Evolutionary conservation across 495 filamentous ascomycete species (phyloP).

Genomic region (Chlorociboria aeruginascens): DNA sequence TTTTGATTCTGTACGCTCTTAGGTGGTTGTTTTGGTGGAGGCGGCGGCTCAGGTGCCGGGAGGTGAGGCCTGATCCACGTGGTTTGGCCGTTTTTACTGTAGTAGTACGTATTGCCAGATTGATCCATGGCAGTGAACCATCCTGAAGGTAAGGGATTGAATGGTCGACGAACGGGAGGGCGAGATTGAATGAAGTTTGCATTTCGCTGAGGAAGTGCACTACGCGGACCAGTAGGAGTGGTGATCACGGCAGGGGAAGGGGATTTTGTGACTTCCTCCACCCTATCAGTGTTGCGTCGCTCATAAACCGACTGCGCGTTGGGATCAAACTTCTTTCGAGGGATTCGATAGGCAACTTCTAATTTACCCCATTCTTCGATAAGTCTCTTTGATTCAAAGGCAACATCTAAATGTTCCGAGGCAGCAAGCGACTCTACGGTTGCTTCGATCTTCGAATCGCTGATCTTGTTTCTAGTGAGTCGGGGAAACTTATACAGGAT

Average conservation of each 20-base stretch:
- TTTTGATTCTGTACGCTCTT: constrained; percentile 43
- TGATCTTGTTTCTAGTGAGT: constrained; percentile 92
- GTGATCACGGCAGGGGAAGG: constrained; percentile 28
- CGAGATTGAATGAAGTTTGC: constrained; percentile 42
- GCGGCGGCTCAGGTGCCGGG: constrained; percentile 48
- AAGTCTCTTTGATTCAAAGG: constrained; percentile 53
- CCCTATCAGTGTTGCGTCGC: constrained; percentile 52
- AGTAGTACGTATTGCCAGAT: constrained; percentile 68
- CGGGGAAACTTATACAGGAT: constrained; percentile 83
- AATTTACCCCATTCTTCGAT: constrained; percentile 81
- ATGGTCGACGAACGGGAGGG: constrained; percentile 40
- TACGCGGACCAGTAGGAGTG: constrained; percentile 55
- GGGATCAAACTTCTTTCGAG: constrained; percentile 50
- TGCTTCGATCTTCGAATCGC: constrained; percentile 88
- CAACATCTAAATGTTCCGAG: constrained; percentile 63
- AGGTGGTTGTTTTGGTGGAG: constrained; percentile 51
- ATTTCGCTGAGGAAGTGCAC: constrained; percentile 50
- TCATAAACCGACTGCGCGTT: constrained; percentile 36
- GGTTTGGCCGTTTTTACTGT: constrained; percentile 58
- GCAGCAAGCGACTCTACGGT: constrained; percentile 59
- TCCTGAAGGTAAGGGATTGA: constrained; percentile 55
- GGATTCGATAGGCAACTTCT: constrained; percentile 90
- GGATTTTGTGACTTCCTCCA: constrained; percentile 35
- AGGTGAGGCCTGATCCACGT: constrained; percentile 67
- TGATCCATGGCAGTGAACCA: constrained; percentile 64